A percentile compares a stretch with the other conserved stretches of the same genome.
phyloP scores from a whole-genome alignment of 305 asterid species.

The Caryopteris hybrid region DNA sequence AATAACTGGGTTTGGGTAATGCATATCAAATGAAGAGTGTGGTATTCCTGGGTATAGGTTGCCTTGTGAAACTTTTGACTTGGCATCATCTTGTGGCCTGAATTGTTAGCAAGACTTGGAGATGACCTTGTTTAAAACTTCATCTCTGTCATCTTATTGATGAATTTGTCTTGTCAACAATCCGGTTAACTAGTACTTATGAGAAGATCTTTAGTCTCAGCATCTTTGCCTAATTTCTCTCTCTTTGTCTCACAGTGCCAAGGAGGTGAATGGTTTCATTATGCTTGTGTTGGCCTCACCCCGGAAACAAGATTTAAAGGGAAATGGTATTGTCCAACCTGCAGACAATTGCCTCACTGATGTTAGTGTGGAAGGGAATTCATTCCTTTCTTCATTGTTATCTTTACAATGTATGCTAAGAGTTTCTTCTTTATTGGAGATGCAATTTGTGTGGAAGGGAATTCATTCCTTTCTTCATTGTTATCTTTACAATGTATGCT shows the following conservation, averaged over 20 bases:
- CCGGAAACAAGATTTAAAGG: constrained; percentile 96
- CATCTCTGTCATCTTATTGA: background rate
- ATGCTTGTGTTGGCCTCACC: constrained; percentile 89
- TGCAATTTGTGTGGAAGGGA: too few relatives aligned
- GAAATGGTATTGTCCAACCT: constrained; percentile 97
- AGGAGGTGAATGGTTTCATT: constrained; percentile 99
- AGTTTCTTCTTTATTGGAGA: background rate
- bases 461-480: too few relatives aligned
- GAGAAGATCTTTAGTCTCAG: background rate
- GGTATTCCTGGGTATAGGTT: background rate
- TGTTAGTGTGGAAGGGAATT: background rate
- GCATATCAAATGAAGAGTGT: background rate
- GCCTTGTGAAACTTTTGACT: background rate
- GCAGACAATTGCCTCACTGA: constrained; percentile 60
- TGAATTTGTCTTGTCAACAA: too few relatives aligned
- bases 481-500: too few relatives aligned
- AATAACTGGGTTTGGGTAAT: background rate
- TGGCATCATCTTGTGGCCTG: background rate
- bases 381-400: background rate
- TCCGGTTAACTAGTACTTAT: too few relatives aligned
- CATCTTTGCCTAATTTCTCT: background rate
- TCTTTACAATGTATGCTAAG: background rate
- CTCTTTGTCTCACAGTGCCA: constrained; percentile 55
- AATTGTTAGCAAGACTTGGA: background rate
- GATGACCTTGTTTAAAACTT: background rate